Conservation (phyloP, 2,329 filamentous ascomycete genomes). For the Hypoxylon sp. region DNA sequence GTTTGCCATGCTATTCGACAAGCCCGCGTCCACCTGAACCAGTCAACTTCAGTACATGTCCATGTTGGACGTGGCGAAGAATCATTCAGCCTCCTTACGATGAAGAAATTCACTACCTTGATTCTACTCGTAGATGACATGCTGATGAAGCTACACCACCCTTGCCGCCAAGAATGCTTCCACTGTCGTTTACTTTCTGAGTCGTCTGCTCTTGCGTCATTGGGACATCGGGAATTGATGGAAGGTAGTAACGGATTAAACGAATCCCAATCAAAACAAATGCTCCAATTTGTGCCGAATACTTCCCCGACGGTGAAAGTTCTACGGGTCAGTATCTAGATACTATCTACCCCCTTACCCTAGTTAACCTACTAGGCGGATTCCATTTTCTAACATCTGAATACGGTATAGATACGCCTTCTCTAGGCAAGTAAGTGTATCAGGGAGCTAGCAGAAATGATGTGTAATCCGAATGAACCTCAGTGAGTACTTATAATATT, state of each 20-base stretch:
- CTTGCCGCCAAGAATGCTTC: conserved; percentile 35
- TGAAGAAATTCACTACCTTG: conserved; percentile 48
- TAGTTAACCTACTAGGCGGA: background rate
- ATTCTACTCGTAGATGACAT: conserved; percentile 45
- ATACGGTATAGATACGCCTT: conserved; percentile 27
- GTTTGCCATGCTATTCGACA: conserved; percentile 45
- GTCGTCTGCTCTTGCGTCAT: conserved; percentile 28
- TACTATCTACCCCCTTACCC: background rate
- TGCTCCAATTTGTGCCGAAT: conserved; percentile 39
- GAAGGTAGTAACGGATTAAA: background rate
- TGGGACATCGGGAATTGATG: background rate
- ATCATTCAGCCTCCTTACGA: conserved; percentile 48
- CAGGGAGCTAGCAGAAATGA: conserved; percentile 38
- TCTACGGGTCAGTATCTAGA: conserved; percentile 17
- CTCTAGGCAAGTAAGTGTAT: conserved; percentile 44
- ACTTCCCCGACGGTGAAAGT: background rate
- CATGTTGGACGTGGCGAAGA: conserved; percentile 51
- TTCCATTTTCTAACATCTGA: background rate
- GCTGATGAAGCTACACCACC: conserved; percentile 49
- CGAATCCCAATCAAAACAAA: background rate
- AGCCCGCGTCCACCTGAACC: conserved; percentile 47
- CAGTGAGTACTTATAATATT: conserved; percentile 2
- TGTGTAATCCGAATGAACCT: conserved; percentile 12
- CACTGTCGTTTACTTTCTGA: conserved; percentile 32
- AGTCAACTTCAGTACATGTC: conserved; percentile 46